Evolutionary conservation across 495 filamentous ascomycete species (phyloP).

Genomic region (Aspergillus taichungensis): DNA sequence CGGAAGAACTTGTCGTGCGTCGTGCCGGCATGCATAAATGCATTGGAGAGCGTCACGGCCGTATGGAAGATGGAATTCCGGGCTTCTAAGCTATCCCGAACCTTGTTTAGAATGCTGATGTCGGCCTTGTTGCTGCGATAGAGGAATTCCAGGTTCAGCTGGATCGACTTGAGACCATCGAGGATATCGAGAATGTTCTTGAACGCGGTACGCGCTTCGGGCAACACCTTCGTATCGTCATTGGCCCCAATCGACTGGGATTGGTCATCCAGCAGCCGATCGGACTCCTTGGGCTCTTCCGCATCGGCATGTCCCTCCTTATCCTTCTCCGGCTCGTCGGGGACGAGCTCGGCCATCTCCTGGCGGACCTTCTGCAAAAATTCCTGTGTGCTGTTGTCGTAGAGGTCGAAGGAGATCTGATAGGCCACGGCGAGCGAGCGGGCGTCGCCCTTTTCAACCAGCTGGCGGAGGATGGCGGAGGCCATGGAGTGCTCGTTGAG

Average conservation of each 20-base stretch:
- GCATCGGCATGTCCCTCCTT: conserved; percentile 32
- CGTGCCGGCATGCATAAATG: conserved; percentile 99
- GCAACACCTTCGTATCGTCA: conserved; percentile 32
- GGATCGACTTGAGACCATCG: conserved; percentile 82
- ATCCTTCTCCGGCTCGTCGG: conserved; percentile 37
- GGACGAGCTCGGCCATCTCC: conserved; percentile 57
- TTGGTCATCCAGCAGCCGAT: conserved; percentile 42
- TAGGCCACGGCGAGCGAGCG: conserved; percentile 79
- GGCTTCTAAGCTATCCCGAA: conserved; percentile 88
- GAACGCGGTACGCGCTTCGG: conserved; percentile 52
- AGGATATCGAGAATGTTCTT: conserved; percentile 78
- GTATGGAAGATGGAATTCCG: conserved; percentile 98
- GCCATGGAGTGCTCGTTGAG: conserved; percentile 88
- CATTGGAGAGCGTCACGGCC: conserved; percentile 92
- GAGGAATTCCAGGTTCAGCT: conserved; percentile 90
- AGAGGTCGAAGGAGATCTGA: conserved; percentile 95
- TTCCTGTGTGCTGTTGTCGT: conserved; percentile 96
- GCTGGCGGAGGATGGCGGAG: conserved; percentile 71
- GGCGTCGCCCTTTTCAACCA: conserved; percentile 71
- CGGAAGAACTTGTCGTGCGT: conserved; percentile 96
- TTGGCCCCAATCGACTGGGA: conserved; percentile 32
- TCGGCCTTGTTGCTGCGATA: conserved; percentile 89
- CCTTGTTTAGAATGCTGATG: conserved; percentile 85
- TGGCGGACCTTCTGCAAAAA: conserved; percentile 86
- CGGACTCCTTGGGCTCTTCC: conserved; percentile 46